Evolutionary conservation across 2,329 filamentous ascomycete genomes (phyloP).

Genomic region (Xylaria hypoxylon): DNA sequence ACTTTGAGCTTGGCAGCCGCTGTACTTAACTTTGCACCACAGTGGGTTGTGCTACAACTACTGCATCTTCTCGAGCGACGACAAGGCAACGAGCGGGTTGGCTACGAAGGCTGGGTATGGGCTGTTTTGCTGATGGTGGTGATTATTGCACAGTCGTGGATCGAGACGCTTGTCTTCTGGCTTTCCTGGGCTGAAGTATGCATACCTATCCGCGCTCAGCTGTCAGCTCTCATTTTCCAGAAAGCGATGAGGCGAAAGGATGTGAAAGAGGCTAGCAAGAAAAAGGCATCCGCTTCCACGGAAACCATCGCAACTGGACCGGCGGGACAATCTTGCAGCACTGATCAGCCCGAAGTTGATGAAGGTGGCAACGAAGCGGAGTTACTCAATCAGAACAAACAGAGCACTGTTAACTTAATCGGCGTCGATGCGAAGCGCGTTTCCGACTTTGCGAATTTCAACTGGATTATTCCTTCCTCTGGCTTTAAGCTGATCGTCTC

Average conservation of each 20-base stretch:
- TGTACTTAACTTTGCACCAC: constrained; percentile 75
- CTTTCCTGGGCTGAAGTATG: constrained; percentile 71
- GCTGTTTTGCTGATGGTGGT: constrained; percentile 72
- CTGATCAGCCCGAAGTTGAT: constrained; percentile 50
- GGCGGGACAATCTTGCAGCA: constrained; percentile 47
- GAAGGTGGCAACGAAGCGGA: constrained; percentile 61
- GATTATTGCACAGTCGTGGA: constrained; percentile 68
- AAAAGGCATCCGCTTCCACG: constrained; percentile 53
- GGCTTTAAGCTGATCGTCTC: constrained; percentile 73
- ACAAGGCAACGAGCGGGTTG: constrained; percentile 57
- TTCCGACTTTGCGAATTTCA: constrained; percentile 74
- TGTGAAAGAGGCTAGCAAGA: constrained; percentile 72
- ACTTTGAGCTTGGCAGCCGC: constrained; percentile 64
- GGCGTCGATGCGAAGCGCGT: constrained; percentile 80
- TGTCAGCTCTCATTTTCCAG: constrained; percentile 78
- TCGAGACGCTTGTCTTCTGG: constrained; percentile 76
- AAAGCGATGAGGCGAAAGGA: constrained; percentile 84
- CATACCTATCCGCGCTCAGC: constrained; percentile 75
- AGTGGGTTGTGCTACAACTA: constrained; percentile 75
- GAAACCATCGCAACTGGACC: constrained; percentile 47
- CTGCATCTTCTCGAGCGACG: constrained; percentile 72
- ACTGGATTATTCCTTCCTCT: constrained; percentile 73
- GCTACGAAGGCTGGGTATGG: constrained; percentile 72
- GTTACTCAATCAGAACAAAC: constrained; percentile 64
- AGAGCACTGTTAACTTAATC: constrained; percentile 81